These are phyloP conservation scores for Sporisorium sorghi DNA, from an alignment of 1,284 basidiomycete genomes.

Conservation along the genomic window DNA sequence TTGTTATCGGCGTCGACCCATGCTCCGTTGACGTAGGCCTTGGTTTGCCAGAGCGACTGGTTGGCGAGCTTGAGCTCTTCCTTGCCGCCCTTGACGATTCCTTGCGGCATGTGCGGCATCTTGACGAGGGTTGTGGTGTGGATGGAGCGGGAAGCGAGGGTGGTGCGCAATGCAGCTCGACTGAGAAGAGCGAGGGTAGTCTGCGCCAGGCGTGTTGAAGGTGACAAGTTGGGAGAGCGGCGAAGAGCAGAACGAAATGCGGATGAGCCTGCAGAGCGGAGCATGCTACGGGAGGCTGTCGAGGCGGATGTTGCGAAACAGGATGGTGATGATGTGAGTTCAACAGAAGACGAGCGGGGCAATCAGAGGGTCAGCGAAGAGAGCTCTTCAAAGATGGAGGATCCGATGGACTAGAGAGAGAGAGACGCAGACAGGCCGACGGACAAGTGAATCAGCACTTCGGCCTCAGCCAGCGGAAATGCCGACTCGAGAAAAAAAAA, in stretches of 20 bases:
- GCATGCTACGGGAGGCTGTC: constrained; percentile 35
- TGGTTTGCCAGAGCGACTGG: constrained; percentile 51
- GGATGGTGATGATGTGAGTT: neutral
- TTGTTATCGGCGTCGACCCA: constrained; percentile 59
- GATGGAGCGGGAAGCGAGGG: constrained; percentile 4
- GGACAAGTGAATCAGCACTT: constrained; percentile 6
- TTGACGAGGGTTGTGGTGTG: constrained; percentile 28
- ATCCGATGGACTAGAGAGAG: constrained; percentile 1
- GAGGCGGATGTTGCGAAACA: neutral
- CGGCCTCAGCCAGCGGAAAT: neutral
- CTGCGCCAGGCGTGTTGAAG: constrained; percentile 3
- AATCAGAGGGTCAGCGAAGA: neutral
- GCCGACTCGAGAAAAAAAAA: too few species aligned
- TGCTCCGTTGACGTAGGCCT: constrained; percentile 64
- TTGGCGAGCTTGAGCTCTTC: constrained; percentile 62
- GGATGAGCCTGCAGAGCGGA: constrained; percentile 33
- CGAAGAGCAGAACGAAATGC: constrained; percentile 20
- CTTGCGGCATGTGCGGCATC: constrained; percentile 66
- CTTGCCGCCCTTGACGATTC: constrained; percentile 65
- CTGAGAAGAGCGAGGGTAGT: neutral
- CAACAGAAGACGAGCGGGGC: neutral
- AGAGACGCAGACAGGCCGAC: neutral
- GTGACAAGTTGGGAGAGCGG: constrained; percentile 5
- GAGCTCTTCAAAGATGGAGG: too few species aligned
- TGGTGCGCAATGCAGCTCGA: neutral